These are phyloP conservation scores for Venturia nashicola DNA, from an alignment of 2,329 filamentous ascomycete genomes.

Conservation along the genomic window DNA sequence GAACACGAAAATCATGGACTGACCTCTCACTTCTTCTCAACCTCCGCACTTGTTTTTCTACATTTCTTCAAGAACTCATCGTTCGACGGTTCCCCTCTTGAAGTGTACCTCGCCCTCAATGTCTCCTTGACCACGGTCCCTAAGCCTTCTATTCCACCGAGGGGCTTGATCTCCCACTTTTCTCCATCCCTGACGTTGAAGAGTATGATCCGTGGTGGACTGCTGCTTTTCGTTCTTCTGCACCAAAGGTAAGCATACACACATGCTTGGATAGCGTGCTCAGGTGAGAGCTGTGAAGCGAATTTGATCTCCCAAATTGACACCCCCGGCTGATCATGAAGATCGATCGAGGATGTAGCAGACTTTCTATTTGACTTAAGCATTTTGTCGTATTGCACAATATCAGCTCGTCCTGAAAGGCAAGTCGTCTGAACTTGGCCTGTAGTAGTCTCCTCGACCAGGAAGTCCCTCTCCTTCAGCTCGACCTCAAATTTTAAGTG, in stretches of 20 bases:
- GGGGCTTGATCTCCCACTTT: conserved; percentile 11
- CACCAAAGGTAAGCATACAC: conserved; percentile 12
- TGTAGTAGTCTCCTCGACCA: background rate
- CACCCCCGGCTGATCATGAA: background rate
- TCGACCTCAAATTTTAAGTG: conserved; percentile 11
- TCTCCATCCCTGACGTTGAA: conserved; percentile 12
- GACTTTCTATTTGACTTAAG: background rate
- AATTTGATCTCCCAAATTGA: conserved; percentile 13
- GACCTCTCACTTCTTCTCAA: background rate
- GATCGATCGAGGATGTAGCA: background rate
- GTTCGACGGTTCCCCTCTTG: background rate
- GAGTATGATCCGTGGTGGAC: conserved; percentile 10
- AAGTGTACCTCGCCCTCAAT: background rate
- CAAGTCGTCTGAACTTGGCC: background rate
- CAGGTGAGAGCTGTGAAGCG: conserved; percentile 7
- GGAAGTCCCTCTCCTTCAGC: conserved; percentile 1
- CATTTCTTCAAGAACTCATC: background rate
- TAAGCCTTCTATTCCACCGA: conserved; percentile 1
- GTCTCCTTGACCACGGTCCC: background rate
- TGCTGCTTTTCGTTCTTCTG: conserved; percentile 6
- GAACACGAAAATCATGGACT: too few species aligned
- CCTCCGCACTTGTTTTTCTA: background rate
- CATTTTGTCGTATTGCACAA: background rate
- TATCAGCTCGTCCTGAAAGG: background rate
- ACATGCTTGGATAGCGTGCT: conserved; percentile 11